phyloP scores from a whole-genome alignment of 306 rosid species.

The Prosopis cineraria region DNA sequence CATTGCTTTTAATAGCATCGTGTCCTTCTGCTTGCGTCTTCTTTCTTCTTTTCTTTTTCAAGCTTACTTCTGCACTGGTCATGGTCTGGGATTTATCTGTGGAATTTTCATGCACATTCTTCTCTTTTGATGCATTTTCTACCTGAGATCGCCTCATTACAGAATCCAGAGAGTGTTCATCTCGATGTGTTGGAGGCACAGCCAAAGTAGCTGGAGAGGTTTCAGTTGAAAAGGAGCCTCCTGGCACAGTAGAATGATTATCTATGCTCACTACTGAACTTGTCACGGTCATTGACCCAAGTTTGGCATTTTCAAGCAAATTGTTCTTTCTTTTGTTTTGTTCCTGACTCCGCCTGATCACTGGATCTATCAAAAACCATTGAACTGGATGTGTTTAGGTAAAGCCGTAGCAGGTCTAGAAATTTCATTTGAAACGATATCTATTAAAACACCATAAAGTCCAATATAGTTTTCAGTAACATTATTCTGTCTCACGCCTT shows the following conservation, averaged over 20 bases:
- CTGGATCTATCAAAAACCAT: constrained; percentile 14
- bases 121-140: background rate
- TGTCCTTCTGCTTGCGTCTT: background rate
- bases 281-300: background rate
- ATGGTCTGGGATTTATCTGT: background rate
- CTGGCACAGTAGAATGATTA: constrained; percentile 6
- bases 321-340: background rate
- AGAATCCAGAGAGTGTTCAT: background rate
- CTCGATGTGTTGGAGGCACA: constrained; percentile 5
- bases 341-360: background rate
- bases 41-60: background rate
- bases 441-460: constrained; percentile 6
- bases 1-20: constrained; percentile 15
- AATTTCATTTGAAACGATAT: constrained; percentile 17
- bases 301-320: background rate
- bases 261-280: background rate
- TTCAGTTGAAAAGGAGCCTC: constrained; percentile 25
- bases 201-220: background rate
- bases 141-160: background rate
- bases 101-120: background rate
- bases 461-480: too few species aligned
- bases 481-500: too few species aligned
- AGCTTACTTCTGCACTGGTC: background rate
- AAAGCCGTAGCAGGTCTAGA: background rate
- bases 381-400: constrained; percentile 20